phyloP scores from a whole-genome alignment of 495 filamentous ascomycete species.

The Penicillium coffeae region DNA sequence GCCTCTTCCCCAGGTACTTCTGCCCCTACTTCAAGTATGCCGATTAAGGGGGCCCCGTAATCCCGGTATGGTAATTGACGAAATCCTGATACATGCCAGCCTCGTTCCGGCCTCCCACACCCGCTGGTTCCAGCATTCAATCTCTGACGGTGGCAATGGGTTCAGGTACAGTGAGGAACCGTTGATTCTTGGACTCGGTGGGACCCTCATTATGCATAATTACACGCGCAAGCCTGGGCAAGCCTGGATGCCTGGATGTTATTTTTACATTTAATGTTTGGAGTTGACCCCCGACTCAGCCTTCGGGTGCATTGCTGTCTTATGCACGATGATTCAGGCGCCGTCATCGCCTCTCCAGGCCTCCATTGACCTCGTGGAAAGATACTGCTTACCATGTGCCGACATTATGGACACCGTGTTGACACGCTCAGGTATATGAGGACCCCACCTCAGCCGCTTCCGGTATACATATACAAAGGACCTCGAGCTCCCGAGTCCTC shows the following conservation, averaged over 20 bases:
- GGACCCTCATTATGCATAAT: no score
- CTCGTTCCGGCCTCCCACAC: neutral
- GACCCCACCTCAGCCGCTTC: neutral
- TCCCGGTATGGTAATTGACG: constrained; percentile 7
- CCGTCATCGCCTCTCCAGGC: no score
- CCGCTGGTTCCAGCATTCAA: constrained; percentile 18
- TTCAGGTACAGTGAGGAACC: neutral
- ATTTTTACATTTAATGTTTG: neutral
- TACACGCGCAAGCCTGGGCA: no score
- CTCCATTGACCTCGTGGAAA: no score
- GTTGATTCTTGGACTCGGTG: no score
- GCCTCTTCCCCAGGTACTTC: neutral
- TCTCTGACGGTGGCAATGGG: constrained; percentile 24
- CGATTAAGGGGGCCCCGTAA: neutral
- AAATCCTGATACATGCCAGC: constrained; percentile 3
- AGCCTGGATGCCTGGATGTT: neutral
- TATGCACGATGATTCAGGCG: no score
- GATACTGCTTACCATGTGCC: no score
- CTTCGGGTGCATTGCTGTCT: no score
- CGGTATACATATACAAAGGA: no score
- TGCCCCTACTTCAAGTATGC: neutral
- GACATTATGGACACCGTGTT: neutral
- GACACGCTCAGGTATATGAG: neutral
- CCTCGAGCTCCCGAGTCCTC: no score
- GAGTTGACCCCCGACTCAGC: neutral